Base-by-base conservation (phyloP, 306 rosid species). In the Glycine soja region DNA sequence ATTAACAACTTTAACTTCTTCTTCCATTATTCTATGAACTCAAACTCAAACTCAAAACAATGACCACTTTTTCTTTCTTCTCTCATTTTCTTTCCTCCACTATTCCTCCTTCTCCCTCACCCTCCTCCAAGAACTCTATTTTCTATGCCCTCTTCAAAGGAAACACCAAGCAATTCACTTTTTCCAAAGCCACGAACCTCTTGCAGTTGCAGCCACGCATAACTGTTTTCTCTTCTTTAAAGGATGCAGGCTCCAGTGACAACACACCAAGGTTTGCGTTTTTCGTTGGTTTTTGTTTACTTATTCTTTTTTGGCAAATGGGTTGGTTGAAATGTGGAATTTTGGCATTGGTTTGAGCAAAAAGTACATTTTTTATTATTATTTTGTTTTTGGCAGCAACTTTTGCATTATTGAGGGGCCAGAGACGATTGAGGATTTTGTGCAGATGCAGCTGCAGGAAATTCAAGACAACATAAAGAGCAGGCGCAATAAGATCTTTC, bases 361-460 rank as follows among this genome's bases (percentile, higher is more conserved):
- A 75, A 66, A 24, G 2, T 43, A 10, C 36, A 19, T 51, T 74
- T 16, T 36, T 43, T 77, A 51, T 10, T 47, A 3, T 6, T n/a
- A 15, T n/a, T 2, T 36, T 19, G 24, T 19, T 19, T 59, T 32
- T 34, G 9, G 4, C 88, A 95, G 99, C 81, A 90, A 91, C 65
- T 95, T 95, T 72, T 95, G 99, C 80, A 95, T 95, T 56, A 95
- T 95, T 78, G 99, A 95, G 84, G 99, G 99, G 40, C 99, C 99
- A 47, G 99, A 95, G 83, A 95, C 93, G 11, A 92, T 95, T 82
- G 95, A 90, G 89, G 99, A 91, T 85, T 93, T 95, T 86, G 95
- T 87, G 72, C 92, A 90, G 86, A 90, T 95, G 99, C 99, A 93
- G 82, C 47, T 87, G 64, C 91, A 88, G 93, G 99, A 95, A 75